Percentiles rank a stretch among this genome's conserved stretches.
These are phyloP conservation scores for Acanthamoeba sp. DNA, from an alignment of 208 protist genomes.

Conservation along the genomic window DNA sequence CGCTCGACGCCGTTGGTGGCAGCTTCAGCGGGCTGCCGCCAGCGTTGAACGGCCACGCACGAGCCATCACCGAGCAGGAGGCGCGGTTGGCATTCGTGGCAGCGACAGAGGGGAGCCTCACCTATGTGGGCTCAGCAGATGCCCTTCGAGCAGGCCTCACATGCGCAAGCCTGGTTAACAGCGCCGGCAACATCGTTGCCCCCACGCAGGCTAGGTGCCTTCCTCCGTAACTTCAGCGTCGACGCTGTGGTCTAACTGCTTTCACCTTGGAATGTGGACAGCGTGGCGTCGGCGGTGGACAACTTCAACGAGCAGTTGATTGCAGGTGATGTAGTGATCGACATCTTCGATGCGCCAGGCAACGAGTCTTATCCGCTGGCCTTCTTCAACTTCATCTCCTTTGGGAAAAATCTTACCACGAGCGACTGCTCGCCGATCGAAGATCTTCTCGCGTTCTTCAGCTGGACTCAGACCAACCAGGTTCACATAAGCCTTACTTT, in stretches of 20 bases:
- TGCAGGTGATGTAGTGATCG: neutral
- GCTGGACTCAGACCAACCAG: conserved; percentile 15
- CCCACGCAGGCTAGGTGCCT: neutral
- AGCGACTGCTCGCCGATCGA: neutral
- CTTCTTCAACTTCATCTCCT: neutral
- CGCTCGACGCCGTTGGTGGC: neutral
- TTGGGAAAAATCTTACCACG: neutral
- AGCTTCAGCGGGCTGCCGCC: neutral
- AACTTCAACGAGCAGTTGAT: neutral
- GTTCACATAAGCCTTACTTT: too few relatives aligned
- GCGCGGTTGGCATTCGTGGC: neutral
- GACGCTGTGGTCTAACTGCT: too few relatives aligned
- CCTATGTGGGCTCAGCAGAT: neutral
- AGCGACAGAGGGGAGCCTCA: neutral
- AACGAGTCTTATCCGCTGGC: neutral
- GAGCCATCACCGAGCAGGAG: neutral
- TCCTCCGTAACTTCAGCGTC: too few relatives aligned
- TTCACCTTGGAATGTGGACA: neutral
- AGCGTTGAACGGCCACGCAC: neutral
- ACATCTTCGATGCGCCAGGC: neutral
- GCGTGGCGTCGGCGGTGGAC: neutral
- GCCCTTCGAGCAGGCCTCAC: neutral
- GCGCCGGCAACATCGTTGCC: neutral
- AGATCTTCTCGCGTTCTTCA: neutral
- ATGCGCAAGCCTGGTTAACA: neutral